Base-by-base conservation (phyloP, 1,284 basidiomycete species). In the Blastosporella zonata region DNA sequence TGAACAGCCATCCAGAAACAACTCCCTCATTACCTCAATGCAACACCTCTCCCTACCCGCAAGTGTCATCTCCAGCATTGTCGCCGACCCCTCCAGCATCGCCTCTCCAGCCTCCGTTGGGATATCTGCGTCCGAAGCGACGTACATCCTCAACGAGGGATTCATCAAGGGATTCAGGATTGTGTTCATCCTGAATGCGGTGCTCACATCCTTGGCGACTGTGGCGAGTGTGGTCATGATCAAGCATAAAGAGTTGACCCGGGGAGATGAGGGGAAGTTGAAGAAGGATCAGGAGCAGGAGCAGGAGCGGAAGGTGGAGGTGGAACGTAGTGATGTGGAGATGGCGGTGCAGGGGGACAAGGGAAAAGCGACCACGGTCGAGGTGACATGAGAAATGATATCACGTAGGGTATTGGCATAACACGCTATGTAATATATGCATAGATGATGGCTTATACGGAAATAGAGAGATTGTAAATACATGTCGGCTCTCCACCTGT, bases 121-220 rank as follows among this genome's bases (percentile, higher is more conserved):
- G 2, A 56, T 84, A 13, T 65, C 75, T 0, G 15, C 62, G 0
- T 56, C 59, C 1, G 56, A 65, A 25, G 75, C 78, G 0, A 55
- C 58, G 1, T 62, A 64, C 25, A 74, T 84, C 33, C 67, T 87
- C 20, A 57, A 64, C 7, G 37, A 62, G 1, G 82, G 80, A 0
- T 87, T 84, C 59, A 76, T 70, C 20, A 58, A 59, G 10, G 85
- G 82, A 0, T 84, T 87, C 63, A 63, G 72, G 31, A 61, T 66
- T 3, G 67, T 87, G 6, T 87, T 87, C 63, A 66, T 80, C 25
- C 58, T 83, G 43, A 81, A 82, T 49, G 77, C 79, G 2, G 62
- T 61, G 27, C 59, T 78, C 33, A 66, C 75, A 12, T 70, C 69
- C 0, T 52, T 75, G 0, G 76, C 75, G 13, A 75, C 76, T 8